Evolutionary conservation across 257 asterid genomes (phyloP), one percentile per base, ranked within the genome.

Genomic region (Solanum microdontum): DNA sequence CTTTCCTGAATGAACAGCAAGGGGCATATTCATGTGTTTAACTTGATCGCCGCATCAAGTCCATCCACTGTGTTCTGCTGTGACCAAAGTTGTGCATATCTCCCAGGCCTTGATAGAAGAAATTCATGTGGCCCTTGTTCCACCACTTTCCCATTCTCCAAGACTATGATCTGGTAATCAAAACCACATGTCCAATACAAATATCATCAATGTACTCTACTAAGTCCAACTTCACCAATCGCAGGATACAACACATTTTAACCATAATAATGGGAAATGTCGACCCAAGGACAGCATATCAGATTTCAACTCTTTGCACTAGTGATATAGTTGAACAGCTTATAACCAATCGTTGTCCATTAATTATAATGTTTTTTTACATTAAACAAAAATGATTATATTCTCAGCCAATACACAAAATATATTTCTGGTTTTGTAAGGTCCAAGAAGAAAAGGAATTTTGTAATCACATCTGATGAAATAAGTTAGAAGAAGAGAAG

Each of bases 121-220:
- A 92, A 94, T 19, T 97, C 99, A 62, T 97, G 99, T 13, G 99
- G 90, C 66, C 99, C 99, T 90, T 97, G 99, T 91, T 97, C 99
- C 75, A 95, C 96, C 28, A 97, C 99, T 89, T 92, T 91, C 69
- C 99, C 99, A 37, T 92, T 92, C 93, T 97, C 99, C 94, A 97
- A 87, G 77, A 96, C 99, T 85, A 97, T 84, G 55, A 97, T 95
- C 99, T 97, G 94, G 82, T 90, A 70, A 51, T 13, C 73, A 90
- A 2, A 86, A 69, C 7, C 66, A 19, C 77, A 87, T 9, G 23
- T 34, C 64, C 37, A 84, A 30, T 23, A 86, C 51, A 76, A 75
- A 37, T 75, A 74, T 74, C 30, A 74, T 74, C 28, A 21, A 24
- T 40, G 62, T 7, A 79, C 32, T 43, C 37, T 5, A 43, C 68